phyloP scores from a whole-genome alignment of 768 basidiomycete genomes.

The Rickenella mellea region DNA sequence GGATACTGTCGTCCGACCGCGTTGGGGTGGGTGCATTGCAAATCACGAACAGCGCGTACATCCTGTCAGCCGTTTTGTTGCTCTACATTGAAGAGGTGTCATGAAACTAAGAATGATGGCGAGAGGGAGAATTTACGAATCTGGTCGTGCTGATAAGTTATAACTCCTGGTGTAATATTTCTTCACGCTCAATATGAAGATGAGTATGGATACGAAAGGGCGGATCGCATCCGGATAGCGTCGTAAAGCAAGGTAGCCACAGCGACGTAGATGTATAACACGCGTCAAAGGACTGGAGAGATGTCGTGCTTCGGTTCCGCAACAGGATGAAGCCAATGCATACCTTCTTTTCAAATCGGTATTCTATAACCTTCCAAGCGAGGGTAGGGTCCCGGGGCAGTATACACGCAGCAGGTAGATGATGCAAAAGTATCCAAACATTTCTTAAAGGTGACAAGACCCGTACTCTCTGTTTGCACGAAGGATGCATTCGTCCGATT shows the following conservation, averaged over 20 bases:
- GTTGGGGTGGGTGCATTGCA: constrained; percentile 91
- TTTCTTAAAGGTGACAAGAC: constrained; percentile 79
- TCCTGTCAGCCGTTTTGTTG: constrained; percentile 95
- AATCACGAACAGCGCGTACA: constrained; percentile 93
- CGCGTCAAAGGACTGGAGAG: too few species aligned
- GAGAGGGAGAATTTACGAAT: too few species aligned
- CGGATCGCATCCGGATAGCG: constrained; percentile 95
- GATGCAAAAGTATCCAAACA: constrained; percentile 94
- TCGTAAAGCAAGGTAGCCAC: constrained; percentile 92
- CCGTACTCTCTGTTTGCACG: constrained; percentile 99
- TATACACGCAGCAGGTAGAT: constrained; percentile 94
- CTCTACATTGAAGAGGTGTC: too few species aligned
- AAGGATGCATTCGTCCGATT: too few species aligned
- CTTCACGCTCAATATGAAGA: constrained; percentile 93
- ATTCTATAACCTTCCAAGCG: constrained; percentile 87
- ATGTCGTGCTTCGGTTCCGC: constrained; percentile 95
- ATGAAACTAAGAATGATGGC: too few species aligned
- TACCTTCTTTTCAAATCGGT: constrained; percentile 90
- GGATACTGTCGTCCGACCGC: constrained; percentile 88
- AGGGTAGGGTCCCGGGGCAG: constrained; percentile 89
- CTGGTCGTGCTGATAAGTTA: constrained; percentile 95
- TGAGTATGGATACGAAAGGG: constrained; percentile 83
- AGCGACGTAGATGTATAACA: constrained; percentile 89
- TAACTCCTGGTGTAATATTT: constrained; percentile 95
- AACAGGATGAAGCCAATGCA: constrained; percentile 83